A percentile compares a stretch with the other conserved stretches of the same genome.
Conservation (phyloP, 163 green algal species). For the Prototheca cutis region DNA sequence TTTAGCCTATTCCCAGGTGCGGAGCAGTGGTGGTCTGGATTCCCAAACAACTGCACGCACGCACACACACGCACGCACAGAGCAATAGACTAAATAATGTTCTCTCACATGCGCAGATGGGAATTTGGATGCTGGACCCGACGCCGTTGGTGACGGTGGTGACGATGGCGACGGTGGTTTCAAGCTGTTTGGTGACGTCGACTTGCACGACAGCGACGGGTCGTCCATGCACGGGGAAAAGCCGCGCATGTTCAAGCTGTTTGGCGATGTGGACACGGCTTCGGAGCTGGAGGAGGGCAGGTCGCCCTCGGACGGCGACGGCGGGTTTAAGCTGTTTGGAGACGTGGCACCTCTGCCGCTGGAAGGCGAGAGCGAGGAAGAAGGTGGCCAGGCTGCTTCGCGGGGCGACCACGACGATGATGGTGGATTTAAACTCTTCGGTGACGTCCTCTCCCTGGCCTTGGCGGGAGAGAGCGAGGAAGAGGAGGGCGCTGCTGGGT, state of each 20-base stretch:
- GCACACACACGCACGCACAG: too few species aligned
- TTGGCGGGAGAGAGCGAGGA: not conserved
- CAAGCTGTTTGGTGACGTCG: conserved; percentile 16
- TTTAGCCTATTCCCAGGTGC: not conserved
- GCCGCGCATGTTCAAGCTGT: not conserved
- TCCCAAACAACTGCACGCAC: too few species aligned
- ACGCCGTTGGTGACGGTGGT: not conserved
- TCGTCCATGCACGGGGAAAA: not conserved
- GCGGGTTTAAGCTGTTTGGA: conserved; percentile 16
- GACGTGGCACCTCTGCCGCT: too few species aligned
- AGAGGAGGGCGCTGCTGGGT: not conserved
- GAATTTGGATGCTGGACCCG: not conserved
- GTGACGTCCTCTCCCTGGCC: conserved; percentile 2
- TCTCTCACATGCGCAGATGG: not conserved
- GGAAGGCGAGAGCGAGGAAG: too few species aligned
- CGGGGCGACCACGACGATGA: not conserved
- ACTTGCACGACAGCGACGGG: not conserved
- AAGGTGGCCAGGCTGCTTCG: too few species aligned
- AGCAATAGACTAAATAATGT: too few species aligned
- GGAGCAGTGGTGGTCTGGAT: not conserved
- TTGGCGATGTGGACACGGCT: not conserved
- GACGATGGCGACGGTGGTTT: conserved; percentile 1
- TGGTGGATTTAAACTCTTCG: conserved; percentile 16
- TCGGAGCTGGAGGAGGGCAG: too few species aligned
- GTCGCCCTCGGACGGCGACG: not conserved